Evolutionary conservation across 805 yeast genomes (phyloP), one percentile per base, ranked within the genome.

Genomic region (Metschnikowia gelsemii): DNA sequence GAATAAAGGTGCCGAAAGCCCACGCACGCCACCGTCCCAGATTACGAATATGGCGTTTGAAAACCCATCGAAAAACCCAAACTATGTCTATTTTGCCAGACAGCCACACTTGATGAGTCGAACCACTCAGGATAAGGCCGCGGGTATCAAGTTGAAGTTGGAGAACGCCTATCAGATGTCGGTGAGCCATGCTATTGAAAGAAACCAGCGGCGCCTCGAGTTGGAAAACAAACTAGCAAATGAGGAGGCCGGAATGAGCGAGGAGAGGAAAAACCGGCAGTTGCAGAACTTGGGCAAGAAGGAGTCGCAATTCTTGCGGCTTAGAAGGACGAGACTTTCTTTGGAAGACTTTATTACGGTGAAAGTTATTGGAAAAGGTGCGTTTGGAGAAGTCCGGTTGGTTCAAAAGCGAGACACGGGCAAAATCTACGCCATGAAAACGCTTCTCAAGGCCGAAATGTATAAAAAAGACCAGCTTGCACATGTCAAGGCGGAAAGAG

Each of bases 401-500:
- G 98, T 93, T 11, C 97, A 93, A 59, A 91, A 90, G 70, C 75
- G 72, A 39, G 99, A 93, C 63, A 84, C 93, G 1, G 96, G 96
- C 39, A 84, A 86, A 64, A 90, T 86, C 25, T 89, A 82, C 68
- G 96, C 96, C 35, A 93, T 87, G 99, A 89, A 89, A 66, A 90
- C 96, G 3, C 76, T 84, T 56, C 75, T 84, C 59, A 93, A 87
- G 64, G 76, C 85, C 38, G 99, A 93, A 64, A 89, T 93, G 95
- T 89, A 85, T 65, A 86, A 87, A 57, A 89, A 87, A 58, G 98
- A 91, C 54, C 96, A 89, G 62, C 70, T 90, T 43, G 96, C 96
- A 0, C 96, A 89, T 61, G 96, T 90, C 31, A 91, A 89, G 59
- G 96, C 97, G 0, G 96, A 90, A 64, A 79, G 96, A 57, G 98